Base-by-base conservation (phyloP, 1,284 basidiomycete species). In the Tilletia caries region DNA sequence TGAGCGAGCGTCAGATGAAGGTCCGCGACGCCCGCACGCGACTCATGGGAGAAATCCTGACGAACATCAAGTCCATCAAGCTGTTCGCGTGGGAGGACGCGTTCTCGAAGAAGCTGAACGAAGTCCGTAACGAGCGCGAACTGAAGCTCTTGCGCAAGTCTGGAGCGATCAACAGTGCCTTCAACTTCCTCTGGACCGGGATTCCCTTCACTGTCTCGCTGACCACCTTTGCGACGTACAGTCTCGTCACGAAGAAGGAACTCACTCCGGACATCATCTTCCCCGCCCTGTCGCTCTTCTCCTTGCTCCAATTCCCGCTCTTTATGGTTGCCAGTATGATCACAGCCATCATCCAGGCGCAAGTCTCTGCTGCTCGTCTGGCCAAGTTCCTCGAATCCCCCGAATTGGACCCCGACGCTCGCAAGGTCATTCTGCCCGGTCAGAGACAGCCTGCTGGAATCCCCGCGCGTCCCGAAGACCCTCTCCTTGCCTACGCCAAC, bases 221-320 rank as follows among this genome's bases (percentile, higher is more conserved):
- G 2, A 79, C 80, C 15, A 92, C 93, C 0, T 93, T 97, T 78
- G 89, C 92, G 12, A 88, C 90, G 0, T 94, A 92, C 50, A 90
- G 92, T 0, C 81, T 87, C 25, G 89, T 89, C 0, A 90, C 89
- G 1, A 84, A 88, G 1, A 86, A 83, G 60, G 92, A 93, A 1
- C 85, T 98, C 3, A 97, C 95, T 0, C 89, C 91, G 1, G 93
- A 96, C 78, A 86, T 94, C 72, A 93, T 97, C 76, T 98, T 98
- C 87, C 95, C 95, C 2, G 90, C 93, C 0, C 93, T 98, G 67
- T 91, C 92, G 0, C 86, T 98, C 48, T 98, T 97, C 86, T 91
- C 92, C 87, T 87, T 98, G 0, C 86, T 97, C 41, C 88, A 90
- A 75, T 91, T 96, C 86, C 93, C 95, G 27, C 86, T 97, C 43